Conservation (phyloP, 768 basidiomycete species). For the Cystobasidium ongulense region DNA sequence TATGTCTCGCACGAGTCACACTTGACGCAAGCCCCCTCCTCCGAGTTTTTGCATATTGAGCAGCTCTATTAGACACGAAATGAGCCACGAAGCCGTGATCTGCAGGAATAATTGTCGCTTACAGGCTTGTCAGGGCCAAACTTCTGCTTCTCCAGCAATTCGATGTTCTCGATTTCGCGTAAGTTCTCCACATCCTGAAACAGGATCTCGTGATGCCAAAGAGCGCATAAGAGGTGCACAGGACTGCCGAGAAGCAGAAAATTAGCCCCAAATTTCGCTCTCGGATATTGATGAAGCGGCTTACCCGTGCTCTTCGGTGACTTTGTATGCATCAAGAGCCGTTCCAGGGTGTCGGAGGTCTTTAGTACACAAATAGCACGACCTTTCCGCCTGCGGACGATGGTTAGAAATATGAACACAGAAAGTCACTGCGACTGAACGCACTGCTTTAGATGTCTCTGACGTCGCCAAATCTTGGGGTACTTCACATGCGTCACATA, state of each 20-base stretch:
- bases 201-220: constrained; percentile 73
- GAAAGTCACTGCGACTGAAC: neutral
- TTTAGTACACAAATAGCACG: neutral
- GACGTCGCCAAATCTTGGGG: neutral
- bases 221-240: constrained; percentile 77
- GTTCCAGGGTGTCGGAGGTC: neutral
- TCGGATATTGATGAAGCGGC: neutral
- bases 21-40: constrained; percentile 37
- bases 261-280: neutral
- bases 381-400: neutral
- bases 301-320: constrained; percentile 37
- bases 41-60: neutral
- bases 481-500: constrained; percentile 39
- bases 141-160: constrained; percentile 44
- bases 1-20: constrained; percentile 74
- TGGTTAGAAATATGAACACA: neutral
- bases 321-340: constrained; percentile 39
- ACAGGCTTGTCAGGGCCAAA: neutral
- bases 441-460: neutral
- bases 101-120: neutral
- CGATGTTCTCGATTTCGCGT: constrained; percentile 76
- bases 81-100: neutral
- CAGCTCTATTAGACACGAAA: neutral
- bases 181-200: constrained; percentile 68
- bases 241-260: constrained; percentile 20